Percentiles rank a stretch among this genome's conserved stretches.
Evolutionary conservation across 2,329 filamentous ascomycete species (phyloP).

Genomic region (Aquanectria penicillioides): DNA sequence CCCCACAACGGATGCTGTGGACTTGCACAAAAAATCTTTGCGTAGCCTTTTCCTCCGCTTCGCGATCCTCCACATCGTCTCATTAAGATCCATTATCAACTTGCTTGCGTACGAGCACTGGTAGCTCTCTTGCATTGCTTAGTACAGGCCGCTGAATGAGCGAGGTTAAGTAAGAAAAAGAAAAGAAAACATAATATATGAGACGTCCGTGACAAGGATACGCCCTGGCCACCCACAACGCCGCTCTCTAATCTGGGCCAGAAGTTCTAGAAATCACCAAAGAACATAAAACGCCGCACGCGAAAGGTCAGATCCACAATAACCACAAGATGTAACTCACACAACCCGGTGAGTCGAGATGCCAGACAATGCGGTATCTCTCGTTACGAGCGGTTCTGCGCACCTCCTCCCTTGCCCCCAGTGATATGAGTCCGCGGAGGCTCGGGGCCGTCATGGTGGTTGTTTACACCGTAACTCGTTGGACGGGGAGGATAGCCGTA

Average conservation of each 20-base stretch:
- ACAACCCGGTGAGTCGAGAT: too few species aligned
- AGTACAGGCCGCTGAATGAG: too few species aligned
- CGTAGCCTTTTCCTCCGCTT: too few species aligned
- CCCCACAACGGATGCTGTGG: too few species aligned
- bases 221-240: constrained; percentile 4
- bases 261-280: constrained; percentile 2
- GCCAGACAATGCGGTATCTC: too few species aligned
- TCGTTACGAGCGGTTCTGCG: background rate
- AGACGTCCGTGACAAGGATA: background rate
- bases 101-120: background rate
- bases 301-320: background rate
- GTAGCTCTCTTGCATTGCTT: background rate
- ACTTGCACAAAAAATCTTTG: too few species aligned
- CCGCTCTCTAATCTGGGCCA: background rate
- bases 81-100: constrained; percentile 1
- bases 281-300: constrained; percentile 1
- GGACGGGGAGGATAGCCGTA: constrained; percentile 27
- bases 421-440: constrained; percentile 40
- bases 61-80: background rate
- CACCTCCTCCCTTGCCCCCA: constrained; percentile 29
- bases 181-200: background rate
- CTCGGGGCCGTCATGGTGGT: constrained; percentile 24
- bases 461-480: constrained; percentile 19
- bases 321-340: too few species aligned
- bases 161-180: background rate